Conservation (phyloP, 2,329 filamentous ascomycete species). For the Bipolaris gigantea region DNA sequence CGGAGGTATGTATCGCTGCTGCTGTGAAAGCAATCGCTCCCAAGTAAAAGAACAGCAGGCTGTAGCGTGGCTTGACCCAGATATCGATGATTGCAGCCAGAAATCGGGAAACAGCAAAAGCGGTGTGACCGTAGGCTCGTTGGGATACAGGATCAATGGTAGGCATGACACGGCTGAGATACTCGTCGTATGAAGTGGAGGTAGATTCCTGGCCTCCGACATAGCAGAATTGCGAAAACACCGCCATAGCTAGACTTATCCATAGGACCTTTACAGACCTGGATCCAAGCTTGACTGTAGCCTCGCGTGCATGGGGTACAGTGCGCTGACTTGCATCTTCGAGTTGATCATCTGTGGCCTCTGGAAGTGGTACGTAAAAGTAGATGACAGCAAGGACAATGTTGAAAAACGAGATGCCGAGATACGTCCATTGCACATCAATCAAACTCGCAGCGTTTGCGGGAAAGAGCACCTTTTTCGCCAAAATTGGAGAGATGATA, state of each 20-base stretch:
- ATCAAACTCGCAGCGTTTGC: conserved; percentile 56
- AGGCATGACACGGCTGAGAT: conserved; percentile 48
- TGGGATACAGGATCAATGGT: conserved; percentile 46
- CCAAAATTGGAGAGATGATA: conserved; percentile 62
- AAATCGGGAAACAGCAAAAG: conserved; percentile 63
- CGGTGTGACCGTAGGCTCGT: conserved; percentile 58
- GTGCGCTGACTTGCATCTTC: conserved; percentile 56
- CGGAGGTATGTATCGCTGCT: conserved; percentile 53
- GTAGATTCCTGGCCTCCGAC: conserved; percentile 63
- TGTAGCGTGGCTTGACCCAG: conserved; percentile 60
- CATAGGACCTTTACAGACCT: conserved; percentile 56
- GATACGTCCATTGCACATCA: conserved; percentile 66
- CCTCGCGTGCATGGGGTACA: conserved; percentile 34
- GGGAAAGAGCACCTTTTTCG: conserved; percentile 61
- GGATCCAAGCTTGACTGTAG: conserved; percentile 47
- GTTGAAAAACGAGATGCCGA: conserved; percentile 64
- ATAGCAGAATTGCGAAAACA: conserved; percentile 62
- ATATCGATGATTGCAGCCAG: conserved; percentile 56
- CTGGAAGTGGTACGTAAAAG: conserved; percentile 64
- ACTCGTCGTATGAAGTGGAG: conserved; percentile 52
- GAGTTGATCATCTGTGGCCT: conserved; percentile 63
- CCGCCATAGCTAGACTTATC: conserved; percentile 58
- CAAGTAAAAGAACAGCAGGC: conserved; percentile 58
- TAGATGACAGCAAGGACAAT: conserved; percentile 61
- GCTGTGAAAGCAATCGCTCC: conserved; percentile 57